phyloP scores from a whole-genome alignment of 441 rosid genomes.

The Viola pubescens region DNA sequence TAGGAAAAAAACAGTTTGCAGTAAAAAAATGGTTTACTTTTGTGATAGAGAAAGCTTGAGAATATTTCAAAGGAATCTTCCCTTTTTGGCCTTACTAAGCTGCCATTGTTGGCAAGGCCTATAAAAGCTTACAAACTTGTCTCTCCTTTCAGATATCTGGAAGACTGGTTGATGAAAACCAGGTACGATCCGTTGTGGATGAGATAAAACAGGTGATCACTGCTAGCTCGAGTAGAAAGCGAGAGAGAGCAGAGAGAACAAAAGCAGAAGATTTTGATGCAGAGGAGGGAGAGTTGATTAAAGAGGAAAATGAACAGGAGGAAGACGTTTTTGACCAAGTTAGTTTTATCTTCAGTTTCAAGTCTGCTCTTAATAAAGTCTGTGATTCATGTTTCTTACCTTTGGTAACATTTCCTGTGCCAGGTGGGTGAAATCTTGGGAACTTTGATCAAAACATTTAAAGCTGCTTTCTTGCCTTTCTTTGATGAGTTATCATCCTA shows the following conservation, averaged over 20 bases:
- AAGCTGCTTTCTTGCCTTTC: constrained; percentile 85
- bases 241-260: constrained; percentile 89
- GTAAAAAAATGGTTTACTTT: background rate
- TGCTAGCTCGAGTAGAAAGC: constrained; percentile 92
- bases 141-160: constrained; percentile 68
- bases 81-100: background rate
- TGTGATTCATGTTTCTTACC: constrained; percentile 10
- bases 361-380: background rate
- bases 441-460: constrained; percentile 91
- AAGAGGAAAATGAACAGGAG: constrained; percentile 98
- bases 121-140: constrained; percentile 12
- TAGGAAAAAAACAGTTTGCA: background rate
- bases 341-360: constrained; percentile 18
- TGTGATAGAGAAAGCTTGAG: background rate
- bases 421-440: constrained; percentile 99
- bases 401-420: constrained; percentile 11
- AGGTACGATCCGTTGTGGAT: constrained; percentile 86
- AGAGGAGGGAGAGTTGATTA: constrained; percentile 93
- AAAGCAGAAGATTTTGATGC: constrained; percentile 98
- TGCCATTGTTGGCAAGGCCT: constrained; percentile 6
- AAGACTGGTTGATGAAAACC: constrained; percentile 64
- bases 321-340: constrained; percentile 99
- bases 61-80: background rate
- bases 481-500: constrained; percentile 90
- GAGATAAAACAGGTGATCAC: constrained; percentile 92